A percentile compares a stretch with the other conserved stretches of the same genome.
Evolutionary conservation across 148 eudicot genomes (phyloP).

Genomic region (Dysphania ambrosioides): DNA sequence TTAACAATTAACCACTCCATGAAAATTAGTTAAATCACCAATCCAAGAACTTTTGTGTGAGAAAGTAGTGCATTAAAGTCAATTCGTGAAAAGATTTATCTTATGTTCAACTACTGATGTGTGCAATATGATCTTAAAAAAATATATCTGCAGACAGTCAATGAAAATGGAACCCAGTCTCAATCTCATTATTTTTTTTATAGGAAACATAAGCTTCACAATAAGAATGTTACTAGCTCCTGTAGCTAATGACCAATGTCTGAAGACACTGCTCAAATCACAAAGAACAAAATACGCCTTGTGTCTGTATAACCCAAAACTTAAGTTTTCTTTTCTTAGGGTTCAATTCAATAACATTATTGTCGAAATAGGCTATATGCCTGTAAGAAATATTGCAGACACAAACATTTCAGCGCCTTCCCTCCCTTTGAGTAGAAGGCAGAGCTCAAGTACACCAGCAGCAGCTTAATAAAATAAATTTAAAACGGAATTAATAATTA

Average conservation of each 20-base stretch:
- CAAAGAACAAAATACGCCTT: not conserved
- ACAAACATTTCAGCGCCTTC: not conserved
- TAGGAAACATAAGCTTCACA: not conserved
- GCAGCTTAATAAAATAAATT: not conserved
- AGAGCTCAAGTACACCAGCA: not conserved
- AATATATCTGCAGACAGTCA: not conserved
- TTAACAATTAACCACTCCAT: not conserved
- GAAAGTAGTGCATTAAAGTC: not conserved
- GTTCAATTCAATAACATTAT: not conserved
- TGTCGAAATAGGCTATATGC: not conserved
- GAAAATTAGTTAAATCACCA: not conserved
- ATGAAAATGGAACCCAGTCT: not conserved
- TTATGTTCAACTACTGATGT: not conserved
- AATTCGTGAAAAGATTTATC: not conserved
- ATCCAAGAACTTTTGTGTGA: not conserved
- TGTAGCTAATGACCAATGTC: not conserved
- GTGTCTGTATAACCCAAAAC: not conserved
- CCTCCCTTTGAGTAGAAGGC: not conserved
- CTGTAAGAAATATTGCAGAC: not conserved
- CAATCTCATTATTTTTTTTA: not conserved
- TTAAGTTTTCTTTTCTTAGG: not conserved
- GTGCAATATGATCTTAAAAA: not conserved
- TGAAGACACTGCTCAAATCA: not conserved
- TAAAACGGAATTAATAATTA: not conserved
- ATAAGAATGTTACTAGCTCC: not conserved